Evolutionary conservation across 257 asterid genomes (phyloP).

Genomic region (Jaltomata sinuosa): DNA sequence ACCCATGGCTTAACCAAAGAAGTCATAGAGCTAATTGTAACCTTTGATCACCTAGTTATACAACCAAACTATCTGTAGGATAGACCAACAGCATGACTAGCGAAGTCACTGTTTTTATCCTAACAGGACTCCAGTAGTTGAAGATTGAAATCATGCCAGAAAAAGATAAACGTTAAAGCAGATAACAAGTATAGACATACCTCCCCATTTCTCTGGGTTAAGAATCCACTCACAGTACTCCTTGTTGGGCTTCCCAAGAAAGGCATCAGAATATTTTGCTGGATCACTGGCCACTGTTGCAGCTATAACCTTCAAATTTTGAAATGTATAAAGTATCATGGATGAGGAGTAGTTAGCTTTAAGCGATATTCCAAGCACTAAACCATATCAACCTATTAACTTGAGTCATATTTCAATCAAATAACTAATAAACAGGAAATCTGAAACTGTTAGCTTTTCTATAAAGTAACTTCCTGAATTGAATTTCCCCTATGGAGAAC

Average conservation of each 20-base stretch:
- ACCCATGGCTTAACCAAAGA: neutral
- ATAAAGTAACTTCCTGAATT: neutral
- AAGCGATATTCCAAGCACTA: neutral
- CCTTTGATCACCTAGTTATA: neutral
- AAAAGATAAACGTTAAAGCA: neutral
- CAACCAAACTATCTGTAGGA: neutral
- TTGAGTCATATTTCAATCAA: neutral
- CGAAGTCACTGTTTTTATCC: neutral
- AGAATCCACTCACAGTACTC: conserved; percentile 93
- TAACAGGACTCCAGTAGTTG: neutral
- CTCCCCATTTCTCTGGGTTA: conserved; percentile 98
- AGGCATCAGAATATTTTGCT: conserved; percentile 66
- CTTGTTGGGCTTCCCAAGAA: conserved; percentile 75
- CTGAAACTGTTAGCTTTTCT: neutral
- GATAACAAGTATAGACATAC: conserved; percentile 25
- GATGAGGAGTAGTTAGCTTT: neutral
- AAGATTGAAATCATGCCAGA: neutral
- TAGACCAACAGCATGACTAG: neutral
- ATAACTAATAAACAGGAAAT: neutral
- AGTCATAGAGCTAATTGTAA: neutral
- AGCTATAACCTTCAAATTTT: conserved; percentile 69
- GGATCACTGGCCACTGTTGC: conserved; percentile 84
- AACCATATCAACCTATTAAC: neutral
- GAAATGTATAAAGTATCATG: neutral
- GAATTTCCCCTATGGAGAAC: neutral